Evolutionary conservation across 345 rosid genomes (phyloP).

Genomic region (Triadica sebifera): DNA sequence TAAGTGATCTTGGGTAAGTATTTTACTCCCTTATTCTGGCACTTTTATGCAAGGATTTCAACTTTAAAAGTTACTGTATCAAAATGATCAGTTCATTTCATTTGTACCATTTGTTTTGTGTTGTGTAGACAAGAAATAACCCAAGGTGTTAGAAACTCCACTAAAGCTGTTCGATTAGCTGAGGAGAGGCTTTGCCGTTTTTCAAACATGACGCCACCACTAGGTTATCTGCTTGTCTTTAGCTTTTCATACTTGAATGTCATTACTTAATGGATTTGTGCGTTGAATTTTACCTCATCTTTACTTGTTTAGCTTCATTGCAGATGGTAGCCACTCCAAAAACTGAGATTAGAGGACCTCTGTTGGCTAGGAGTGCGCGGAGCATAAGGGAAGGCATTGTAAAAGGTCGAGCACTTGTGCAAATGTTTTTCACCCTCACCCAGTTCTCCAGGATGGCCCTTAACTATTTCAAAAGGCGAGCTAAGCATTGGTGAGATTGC

Average conservation of each 20-base stretch:
- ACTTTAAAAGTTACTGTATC: background rate
- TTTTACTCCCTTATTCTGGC: background rate
- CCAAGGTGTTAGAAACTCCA: conserved; percentile 77
- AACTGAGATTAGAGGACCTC: conserved; percentile 42
- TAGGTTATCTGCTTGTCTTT: conserved; percentile 36
- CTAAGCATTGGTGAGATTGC: conserved; percentile 31
- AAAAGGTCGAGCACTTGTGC: conserved; percentile 62
- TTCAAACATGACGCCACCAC: conserved; percentile 40
- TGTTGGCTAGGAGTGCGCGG: conserved; percentile 57
- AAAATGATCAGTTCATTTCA: background rate
- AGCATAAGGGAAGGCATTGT: conserved; percentile 58
- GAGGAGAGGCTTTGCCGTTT: conserved; percentile 75
- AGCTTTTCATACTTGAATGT: background rate
- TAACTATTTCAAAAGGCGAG: conserved; percentile 43
- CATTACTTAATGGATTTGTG: conserved; percentile 8
- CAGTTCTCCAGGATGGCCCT: conserved; percentile 44
- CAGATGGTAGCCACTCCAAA: conserved; percentile 50
- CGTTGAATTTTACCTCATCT: conserved; percentile 43
- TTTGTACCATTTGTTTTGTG: background rate
- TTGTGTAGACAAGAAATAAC: conserved; percentile 68
- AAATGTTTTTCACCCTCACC: conserved; percentile 43
- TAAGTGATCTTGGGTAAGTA: conserved; percentile 79
- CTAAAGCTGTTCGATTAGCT: conserved; percentile 73
- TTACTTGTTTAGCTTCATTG: conserved; percentile 69
- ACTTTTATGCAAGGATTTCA: too few relatives aligned